Conservation (phyloP, 805 yeast genomes). For the Crinitomyces ghanaensis region DNA sequence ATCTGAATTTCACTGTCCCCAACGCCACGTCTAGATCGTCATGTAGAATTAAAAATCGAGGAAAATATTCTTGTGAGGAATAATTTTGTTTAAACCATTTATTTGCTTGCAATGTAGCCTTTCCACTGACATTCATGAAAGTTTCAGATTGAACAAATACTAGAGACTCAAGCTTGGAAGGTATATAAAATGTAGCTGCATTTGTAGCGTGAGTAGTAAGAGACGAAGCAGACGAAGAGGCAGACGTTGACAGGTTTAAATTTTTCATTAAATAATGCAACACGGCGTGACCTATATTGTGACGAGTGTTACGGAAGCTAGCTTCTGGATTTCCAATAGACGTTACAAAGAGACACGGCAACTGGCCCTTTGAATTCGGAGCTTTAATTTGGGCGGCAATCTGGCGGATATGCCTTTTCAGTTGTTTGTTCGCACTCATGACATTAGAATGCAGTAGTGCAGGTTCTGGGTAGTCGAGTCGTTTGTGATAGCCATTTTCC, state of each 20-base stretch:
- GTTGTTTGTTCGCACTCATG: too few species aligned
- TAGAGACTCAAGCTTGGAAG: constrained; percentile 18
- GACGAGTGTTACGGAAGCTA: constrained; percentile 50
- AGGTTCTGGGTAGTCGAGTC: too few species aligned
- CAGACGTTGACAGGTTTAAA: constrained; percentile 8
- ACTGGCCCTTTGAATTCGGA: too few species aligned
- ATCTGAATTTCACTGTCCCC: constrained; percentile 56
- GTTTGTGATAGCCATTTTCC: too few species aligned
- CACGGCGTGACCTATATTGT: constrained; percentile 62
- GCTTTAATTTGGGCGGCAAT: too few species aligned
- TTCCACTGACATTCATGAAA: constrained; percentile 65
- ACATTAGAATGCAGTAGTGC: too few species aligned
- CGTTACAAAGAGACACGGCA: constrained; percentile 11
- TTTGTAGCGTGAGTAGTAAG: constrained; percentile 8
- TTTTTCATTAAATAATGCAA: constrained; percentile 26
- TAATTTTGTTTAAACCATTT: constrained; percentile 21
- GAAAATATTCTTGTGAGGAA: constrained; percentile 14
- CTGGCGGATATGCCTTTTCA: too few species aligned
- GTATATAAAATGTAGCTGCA: constrained; percentile 16
- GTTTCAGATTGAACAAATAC: constrained; percentile 41
- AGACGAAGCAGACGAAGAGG: constrained; percentile 5
- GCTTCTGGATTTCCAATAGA: constrained; percentile 75
- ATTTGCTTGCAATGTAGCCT: constrained; percentile 42
- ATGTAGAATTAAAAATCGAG: constrained; percentile 42
- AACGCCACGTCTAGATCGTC: constrained; percentile 63